Percentiles rank a stretch among this genome's conserved stretches.
Evolutionary conservation across 2,329 filamentous ascomycete genomes (phyloP).

Genomic region (Xylaria sp.): DNA sequence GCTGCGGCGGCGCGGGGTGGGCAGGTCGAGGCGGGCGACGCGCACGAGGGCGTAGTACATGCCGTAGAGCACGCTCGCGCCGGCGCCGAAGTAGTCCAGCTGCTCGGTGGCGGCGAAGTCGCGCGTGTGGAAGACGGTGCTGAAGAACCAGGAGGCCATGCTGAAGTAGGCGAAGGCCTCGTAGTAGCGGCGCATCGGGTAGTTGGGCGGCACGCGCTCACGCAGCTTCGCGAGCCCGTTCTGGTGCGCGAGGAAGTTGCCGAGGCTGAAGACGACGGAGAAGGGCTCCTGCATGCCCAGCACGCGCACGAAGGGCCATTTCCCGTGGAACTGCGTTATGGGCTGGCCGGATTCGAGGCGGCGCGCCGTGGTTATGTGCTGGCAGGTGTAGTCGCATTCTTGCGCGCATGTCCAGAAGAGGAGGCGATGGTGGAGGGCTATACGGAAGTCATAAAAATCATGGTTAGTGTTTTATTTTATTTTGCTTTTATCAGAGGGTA

Average conservation of each 20-base stretch:
- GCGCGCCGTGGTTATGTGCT: constrained; percentile 84
- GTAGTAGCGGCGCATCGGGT: constrained; percentile 85
- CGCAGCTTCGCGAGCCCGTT: constrained; percentile 78
- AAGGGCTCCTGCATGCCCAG: constrained; percentile 95
- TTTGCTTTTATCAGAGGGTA: neutral
- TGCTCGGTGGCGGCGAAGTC: constrained; percentile 90
- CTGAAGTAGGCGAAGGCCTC: constrained; percentile 82
- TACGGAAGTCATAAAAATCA: neutral
- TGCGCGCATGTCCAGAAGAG: constrained; percentile 91
- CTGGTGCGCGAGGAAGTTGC: constrained; percentile 90
- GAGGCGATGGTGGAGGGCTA: constrained; percentile 85
- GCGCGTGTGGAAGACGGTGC: constrained; percentile 90
- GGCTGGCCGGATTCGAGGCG: constrained; percentile 74
- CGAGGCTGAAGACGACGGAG: constrained; percentile 89
- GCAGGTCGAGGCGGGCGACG: constrained; percentile 82
- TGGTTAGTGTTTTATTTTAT: constrained; percentile 18
- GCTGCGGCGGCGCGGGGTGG: constrained; percentile 55
- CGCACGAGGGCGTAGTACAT: constrained; percentile 86
- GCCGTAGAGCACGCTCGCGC: constrained; percentile 89
- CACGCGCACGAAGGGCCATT: constrained; percentile 96
- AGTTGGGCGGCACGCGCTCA: constrained; percentile 74
- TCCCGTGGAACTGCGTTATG: constrained; percentile 94
- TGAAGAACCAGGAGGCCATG: constrained; percentile 85
- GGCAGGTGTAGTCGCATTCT: constrained; percentile 98
- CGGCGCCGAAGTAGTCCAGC: constrained; percentile 95